These are phyloP conservation scores for Rhodosporidiobolus sp. DNA, from an alignment of 768 basidiomycete species.

Conservation along the genomic window DNA sequence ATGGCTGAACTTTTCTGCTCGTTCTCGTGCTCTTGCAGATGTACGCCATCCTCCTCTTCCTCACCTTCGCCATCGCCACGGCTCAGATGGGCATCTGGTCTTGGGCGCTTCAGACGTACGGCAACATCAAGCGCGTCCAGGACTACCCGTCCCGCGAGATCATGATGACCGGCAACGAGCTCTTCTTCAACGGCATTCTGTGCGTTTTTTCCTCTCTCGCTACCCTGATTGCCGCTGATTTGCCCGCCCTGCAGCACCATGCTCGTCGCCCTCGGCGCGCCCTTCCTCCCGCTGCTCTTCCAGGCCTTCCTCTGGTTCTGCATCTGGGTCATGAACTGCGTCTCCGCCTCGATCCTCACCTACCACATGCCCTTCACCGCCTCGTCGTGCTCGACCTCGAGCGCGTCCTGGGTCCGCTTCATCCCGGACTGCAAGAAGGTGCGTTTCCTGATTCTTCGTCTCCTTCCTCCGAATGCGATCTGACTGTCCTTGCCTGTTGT, in stretches of 20 bases:
- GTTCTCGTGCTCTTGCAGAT: too few species aligned
- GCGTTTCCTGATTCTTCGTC: neutral
- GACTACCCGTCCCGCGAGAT: neutral
- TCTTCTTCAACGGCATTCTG: neutral
- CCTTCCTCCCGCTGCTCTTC: constrained; percentile 21
- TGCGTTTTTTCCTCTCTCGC: neutral
- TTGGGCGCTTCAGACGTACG: neutral
- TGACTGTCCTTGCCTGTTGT: too few species aligned
- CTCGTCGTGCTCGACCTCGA: neutral
- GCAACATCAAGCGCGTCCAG: neutral
- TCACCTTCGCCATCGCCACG: neutral
- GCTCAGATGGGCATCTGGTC: neutral
- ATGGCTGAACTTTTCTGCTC: too few species aligned
- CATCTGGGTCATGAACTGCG: constrained; percentile 1
- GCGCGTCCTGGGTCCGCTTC: constrained; percentile 4
- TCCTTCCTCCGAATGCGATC: neutral
- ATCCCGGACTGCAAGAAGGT: neutral
- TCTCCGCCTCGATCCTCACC: constrained; percentile 9
- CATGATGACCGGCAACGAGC: neutral
- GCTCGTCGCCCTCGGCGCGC: constrained; percentile 8
- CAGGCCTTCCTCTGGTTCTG: constrained; percentile 23
- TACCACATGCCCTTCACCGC: constrained; percentile 18
- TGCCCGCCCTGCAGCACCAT: neutral
- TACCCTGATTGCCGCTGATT: neutral
- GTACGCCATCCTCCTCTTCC: neutral